Conservation (phyloP, 257 asterid genomes). For the Linaria vulgaris region DNA sequence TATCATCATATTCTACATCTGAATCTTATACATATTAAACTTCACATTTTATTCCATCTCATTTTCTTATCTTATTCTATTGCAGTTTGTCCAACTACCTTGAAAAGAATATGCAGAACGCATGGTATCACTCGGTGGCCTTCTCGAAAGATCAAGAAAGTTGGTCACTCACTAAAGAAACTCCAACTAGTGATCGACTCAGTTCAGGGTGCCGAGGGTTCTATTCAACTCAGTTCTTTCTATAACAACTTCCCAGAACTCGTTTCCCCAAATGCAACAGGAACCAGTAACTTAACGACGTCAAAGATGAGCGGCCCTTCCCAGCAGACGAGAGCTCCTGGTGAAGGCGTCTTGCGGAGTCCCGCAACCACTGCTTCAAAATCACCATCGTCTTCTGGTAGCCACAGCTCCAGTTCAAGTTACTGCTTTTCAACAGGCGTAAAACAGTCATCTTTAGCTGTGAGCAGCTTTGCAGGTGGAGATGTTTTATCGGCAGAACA, state of each 20-base stretch:
- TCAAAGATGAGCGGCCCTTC: constrained; percentile 24
- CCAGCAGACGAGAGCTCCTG: constrained; percentile 30
- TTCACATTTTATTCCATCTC: background rate
- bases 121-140: constrained; percentile 90
- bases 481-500: constrained; percentile 41
- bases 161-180: constrained; percentile 73
- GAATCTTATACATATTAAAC: background rate
- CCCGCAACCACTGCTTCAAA: constrained; percentile 41
- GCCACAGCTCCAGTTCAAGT: constrained; percentile 74
- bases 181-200: constrained; percentile 88
- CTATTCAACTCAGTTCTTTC: constrained; percentile 71
- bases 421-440: constrained; percentile 53
- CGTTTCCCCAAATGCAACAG: constrained; percentile 45
- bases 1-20: background rate
- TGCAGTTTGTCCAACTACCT: constrained; percentile 88
- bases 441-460: constrained; percentile 39
- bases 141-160: constrained; percentile 85
- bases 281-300: constrained; percentile 29
- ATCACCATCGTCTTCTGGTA: constrained; percentile 60
- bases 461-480: constrained; percentile 30
- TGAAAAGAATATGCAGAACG: constrained; percentile 87
- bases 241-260: constrained; percentile 76
- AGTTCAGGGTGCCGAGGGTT: constrained; percentile 76
- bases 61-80: constrained; percentile 3
- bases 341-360: constrained; percentile 41